Evolutionary conservation across 345 rosid genomes (phyloP), one percentile per base, ranked within the genome.

Genomic region (Ceriops zippeliana): DNA sequence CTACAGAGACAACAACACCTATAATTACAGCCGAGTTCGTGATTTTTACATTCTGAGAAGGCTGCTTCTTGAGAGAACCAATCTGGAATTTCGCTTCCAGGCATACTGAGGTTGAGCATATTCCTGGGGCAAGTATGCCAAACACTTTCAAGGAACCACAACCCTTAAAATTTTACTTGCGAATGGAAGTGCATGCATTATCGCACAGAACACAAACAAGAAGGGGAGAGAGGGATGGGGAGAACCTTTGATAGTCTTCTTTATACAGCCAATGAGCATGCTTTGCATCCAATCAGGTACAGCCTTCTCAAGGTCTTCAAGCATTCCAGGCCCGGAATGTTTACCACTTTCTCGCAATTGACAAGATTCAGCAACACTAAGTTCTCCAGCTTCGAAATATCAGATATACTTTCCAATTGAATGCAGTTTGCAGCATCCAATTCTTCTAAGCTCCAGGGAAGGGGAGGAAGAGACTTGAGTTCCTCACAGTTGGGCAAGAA

Each of bases 71-170:
- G 82, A 34, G 75, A 56, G 70, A 86, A 83, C 93, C 93, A 90
- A 53, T 69, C 58, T 8, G 93, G 93, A 49, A 84, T 66, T 49
- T 62, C 74, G 60, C 83, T 82, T 61, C 91, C 93, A 17, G 93
- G 91, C 65, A 90, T 65, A 63, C 88, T 84, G 37, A 85, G 73
- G 71, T 75, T 59, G 69, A 30, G 42, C 37, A 88, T 32, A 61
- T 74, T 70, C 79, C 74, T 88, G 70, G 87, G 35, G 68, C 58
- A 71, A 63, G 61, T 89, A 90, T 87, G 77, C 67, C 61, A 10
- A 54, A 54, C 27, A 54, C 22, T n/a, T 11, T 22, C 52, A 15
- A 54, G 21, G 19, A 38, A 51, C 5, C 7, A 5, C 0, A 10
- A 13, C 7, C 7, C 26, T 9, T 15, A 22, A 22, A 8, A 37